phyloP scores from a whole-genome alignment of 495 filamentous ascomycete genomes.

The Chlorociboria aeruginascens region DNA sequence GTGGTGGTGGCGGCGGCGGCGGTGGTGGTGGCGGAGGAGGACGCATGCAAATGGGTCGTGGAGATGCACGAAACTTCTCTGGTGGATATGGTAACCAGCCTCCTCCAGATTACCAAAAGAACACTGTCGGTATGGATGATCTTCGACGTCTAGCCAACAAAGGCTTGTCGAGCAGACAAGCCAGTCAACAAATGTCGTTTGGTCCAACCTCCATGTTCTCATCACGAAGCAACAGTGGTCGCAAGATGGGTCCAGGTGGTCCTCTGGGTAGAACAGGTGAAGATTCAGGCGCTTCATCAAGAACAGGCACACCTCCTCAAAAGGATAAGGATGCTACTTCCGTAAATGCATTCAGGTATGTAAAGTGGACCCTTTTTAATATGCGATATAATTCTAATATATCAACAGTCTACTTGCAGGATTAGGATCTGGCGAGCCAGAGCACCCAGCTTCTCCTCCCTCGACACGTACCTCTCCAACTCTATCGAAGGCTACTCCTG shows the following conservation, averaged over 20 bases:
- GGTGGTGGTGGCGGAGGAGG: constrained; percentile 49
- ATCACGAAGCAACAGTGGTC: constrained; percentile 69
- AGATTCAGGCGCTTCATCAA: constrained; percentile 72
- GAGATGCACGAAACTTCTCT: constrained; percentile 74
- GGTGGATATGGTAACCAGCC: constrained; percentile 49
- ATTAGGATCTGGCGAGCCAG: constrained; percentile 26
- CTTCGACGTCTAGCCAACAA: constrained; percentile 62
- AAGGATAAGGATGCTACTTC: constrained; percentile 56
- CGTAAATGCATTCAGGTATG: constrained; percentile 82
- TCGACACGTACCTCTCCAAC: constrained; percentile 49
- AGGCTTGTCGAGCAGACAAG: constrained; percentile 32
- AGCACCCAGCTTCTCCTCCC: constrained; percentile 46
- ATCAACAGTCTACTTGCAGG: constrained; percentile 19
- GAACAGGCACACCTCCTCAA: constrained; percentile 78
- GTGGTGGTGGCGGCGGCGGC: constrained; percentile 43
- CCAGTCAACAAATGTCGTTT: constrained; percentile 53
- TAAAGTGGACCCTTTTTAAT: constrained; percentile 5
- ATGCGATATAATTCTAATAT: constrained; percentile 3
- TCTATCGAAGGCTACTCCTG: constrained; percentile 51
- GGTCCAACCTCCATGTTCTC: constrained; percentile 72
- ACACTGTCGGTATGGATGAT: constrained; percentile 81
- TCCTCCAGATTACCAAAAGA: constrained; percentile 53
- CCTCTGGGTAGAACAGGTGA: constrained; percentile 59
- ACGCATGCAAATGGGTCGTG: constrained; percentile 62
- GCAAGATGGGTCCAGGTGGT: constrained; percentile 63